phyloP scores from a whole-genome alignment of 129 eudicot genomes.

The Solidago caesia region DNA sequence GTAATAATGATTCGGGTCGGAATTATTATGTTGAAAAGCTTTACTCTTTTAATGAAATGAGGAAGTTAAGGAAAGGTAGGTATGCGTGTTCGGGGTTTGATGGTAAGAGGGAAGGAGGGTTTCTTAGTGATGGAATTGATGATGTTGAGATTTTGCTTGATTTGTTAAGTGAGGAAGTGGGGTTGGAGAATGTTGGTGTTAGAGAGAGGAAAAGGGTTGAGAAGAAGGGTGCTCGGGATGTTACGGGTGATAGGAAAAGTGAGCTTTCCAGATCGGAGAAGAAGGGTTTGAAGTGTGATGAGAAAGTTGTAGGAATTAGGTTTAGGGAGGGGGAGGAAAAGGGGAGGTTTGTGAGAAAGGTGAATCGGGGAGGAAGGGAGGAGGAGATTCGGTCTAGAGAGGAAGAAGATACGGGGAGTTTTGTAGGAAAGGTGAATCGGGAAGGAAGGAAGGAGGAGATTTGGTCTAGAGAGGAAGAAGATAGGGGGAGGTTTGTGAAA shows the following conservation, averaged over 20 bases:
- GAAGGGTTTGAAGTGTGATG: slow-evolving; percentile 36
- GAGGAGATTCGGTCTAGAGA: slow-evolving; percentile 22
- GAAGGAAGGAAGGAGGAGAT: slow-evolving; percentile 28
- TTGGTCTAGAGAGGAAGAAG: slow-evolving; percentile 28
- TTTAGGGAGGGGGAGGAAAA: slow-evolving; percentile 33
- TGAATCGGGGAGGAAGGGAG: slow-evolving; percentile 18
- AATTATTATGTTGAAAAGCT: slow-evolving; percentile 32
- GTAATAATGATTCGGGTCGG: slow-evolving; percentile 30
- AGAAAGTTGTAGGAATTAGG: slow-evolving; percentile 27
- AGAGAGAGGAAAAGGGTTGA: slow-evolving; percentile 38
- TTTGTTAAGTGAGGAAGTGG: slow-evolving; percentile 73
- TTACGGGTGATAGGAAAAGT: slow-evolving; percentile 29
- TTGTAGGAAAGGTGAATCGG: not conserved
- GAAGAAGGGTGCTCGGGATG: slow-evolving; percentile 28
- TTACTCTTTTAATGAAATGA: slow-evolving; percentile 38
- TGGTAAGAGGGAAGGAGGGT: slow-evolving; percentile 20
- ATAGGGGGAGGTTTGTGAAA: slow-evolving; percentile 21
- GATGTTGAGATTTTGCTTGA: slow-evolving; percentile 73
- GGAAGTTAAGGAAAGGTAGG: slow-evolving; percentile 43
- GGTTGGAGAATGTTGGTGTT: slow-evolving; percentile 45
- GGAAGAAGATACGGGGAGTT: slow-evolving; percentile 30
- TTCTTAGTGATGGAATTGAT: slow-evolving; percentile 17
- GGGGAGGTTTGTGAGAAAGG: not conserved
- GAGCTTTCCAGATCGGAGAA: slow-evolving; percentile 19
- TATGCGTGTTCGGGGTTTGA: slow-evolving; percentile 42